A percentile compares a stretch with the other conserved stretches of the same genome.
Evolutionary conservation across 345 rosid species (phyloP).

Genomic region (Gossypium anomalum): DNA sequence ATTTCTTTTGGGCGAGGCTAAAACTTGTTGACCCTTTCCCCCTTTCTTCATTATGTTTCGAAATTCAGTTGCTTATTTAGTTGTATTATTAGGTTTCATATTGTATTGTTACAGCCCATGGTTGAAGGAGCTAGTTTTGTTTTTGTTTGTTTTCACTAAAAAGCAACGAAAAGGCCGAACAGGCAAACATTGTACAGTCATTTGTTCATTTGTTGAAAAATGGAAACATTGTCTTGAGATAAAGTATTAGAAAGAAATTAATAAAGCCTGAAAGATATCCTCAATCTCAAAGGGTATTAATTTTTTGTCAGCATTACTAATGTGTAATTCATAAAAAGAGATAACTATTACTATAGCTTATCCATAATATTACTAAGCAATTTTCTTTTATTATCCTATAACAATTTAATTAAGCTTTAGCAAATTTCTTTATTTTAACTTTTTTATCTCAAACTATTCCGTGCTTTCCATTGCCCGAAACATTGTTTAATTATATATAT

Average conservation of each 20-base stretch:
- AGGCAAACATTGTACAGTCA: conserved; percentile 47
- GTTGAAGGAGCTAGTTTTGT: conserved; percentile 28
- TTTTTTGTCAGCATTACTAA: too few relatives aligned
- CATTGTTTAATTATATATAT: too few relatives aligned
- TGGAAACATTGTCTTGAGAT: conserved; percentile 26
- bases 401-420: too few relatives aligned
- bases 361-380: too few relatives aligned
- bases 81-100: conserved; percentile 7
- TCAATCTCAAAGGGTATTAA: neutral
- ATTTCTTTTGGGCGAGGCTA: neutral
- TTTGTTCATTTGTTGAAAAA: conserved; percentile 57
- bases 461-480: too few relatives aligned
- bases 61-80: conserved; percentile 24
- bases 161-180: conserved; percentile 21
- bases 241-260: conserved; percentile 10
- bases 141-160: neutral
- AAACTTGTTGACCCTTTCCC: neutral
- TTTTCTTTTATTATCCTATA: too few relatives aligned
- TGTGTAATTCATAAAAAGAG: too few relatives aligned
- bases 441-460: too few relatives aligned
- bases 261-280: neutral
- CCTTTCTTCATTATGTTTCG: neutral
- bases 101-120: conserved; percentile 15
- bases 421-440: too few relatives aligned
- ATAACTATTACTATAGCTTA: too few relatives aligned